Conservation (phyloP, 139 green algal genomes). For the Medakamo hakoo region DNA sequence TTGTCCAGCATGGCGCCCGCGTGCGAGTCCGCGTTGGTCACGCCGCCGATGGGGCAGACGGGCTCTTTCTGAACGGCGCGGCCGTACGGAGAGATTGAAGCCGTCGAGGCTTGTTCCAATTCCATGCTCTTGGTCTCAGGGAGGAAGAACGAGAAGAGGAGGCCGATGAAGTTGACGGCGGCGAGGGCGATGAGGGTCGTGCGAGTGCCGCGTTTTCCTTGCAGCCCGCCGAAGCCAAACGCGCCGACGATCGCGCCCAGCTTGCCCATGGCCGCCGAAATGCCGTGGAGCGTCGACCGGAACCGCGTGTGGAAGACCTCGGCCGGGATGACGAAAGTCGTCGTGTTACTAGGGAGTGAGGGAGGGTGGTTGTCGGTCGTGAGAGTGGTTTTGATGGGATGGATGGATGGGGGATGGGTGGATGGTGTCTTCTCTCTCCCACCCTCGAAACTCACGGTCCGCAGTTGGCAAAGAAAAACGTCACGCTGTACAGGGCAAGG, state of each 20-base stretch:
- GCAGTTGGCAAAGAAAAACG: constrained; percentile 41
- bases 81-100: constrained; percentile 1
- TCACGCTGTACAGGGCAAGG: constrained; percentile 14
- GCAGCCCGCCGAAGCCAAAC: constrained; percentile 21
- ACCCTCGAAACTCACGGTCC: too few species aligned
- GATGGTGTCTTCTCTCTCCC: too few species aligned
- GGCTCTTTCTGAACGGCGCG: neutral
- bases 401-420: too few species aligned
- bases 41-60: neutral
- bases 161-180: constrained; percentile 11
- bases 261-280: constrained; percentile 26
- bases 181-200: constrained; percentile 7
- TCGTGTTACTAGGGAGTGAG: too few species aligned
- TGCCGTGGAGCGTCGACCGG: constrained; percentile 24
- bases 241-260: constrained; percentile 26
- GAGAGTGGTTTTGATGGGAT: too few species aligned
- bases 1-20: neutral
- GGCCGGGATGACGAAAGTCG: constrained; percentile 34
- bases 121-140: constrained; percentile 12
- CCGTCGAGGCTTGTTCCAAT: constrained; percentile 2
- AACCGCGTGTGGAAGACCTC: constrained; percentile 23
- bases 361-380: too few species aligned
- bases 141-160: constrained; percentile 9
- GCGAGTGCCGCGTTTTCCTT: neutral
- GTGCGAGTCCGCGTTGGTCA: neutral